These are phyloP conservation scores for Penicillium argentinense DNA, from an alignment of 495 filamentous ascomycete species.

Conservation along the genomic window DNA sequence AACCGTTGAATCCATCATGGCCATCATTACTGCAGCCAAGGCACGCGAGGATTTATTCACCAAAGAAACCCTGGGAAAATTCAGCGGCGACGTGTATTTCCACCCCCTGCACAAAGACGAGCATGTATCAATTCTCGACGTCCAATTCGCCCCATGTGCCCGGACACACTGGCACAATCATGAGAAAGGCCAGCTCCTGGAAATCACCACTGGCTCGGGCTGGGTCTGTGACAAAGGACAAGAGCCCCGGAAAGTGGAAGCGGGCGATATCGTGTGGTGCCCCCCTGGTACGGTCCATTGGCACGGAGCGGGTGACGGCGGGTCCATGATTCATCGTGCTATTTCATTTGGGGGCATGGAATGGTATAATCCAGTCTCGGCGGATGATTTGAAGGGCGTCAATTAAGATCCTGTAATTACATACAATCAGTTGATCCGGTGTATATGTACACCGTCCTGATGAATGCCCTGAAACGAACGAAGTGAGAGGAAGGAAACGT, in stretches of 20 bases:
- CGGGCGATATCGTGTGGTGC: background rate
- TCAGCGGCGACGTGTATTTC: background rate
- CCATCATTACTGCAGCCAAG: background rate
- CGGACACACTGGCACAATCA: conserved; percentile 3
- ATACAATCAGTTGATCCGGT: too few relatives aligned
- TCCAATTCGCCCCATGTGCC: background rate
- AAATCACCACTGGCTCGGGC: background rate
- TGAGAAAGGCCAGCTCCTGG: conserved; percentile 1
- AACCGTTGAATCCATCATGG: background rate
- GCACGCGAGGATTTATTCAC: background rate
- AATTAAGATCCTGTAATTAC: too few relatives aligned
- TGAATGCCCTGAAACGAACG: too few relatives aligned
- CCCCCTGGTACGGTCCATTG: conserved; percentile 1
- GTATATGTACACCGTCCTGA: too few relatives aligned
- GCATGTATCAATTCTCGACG: background rate
- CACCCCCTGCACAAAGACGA: background rate
- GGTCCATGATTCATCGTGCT: background rate
- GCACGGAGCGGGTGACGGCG: background rate
- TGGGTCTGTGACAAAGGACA: conserved; percentile 5
- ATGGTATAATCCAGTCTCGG: background rate
- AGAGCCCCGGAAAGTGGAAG: background rate
- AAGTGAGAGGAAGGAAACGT: too few relatives aligned
- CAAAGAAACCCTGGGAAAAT: conserved; percentile 1
- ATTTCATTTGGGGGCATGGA: background rate
- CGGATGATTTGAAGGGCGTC: too few relatives aligned